Percentiles rank a stretch among this genome's conserved stretches.
Evolutionary conservation across 352 stramenopile genomes (phyloP).

Genomic region (Pythium sp.): DNA sequence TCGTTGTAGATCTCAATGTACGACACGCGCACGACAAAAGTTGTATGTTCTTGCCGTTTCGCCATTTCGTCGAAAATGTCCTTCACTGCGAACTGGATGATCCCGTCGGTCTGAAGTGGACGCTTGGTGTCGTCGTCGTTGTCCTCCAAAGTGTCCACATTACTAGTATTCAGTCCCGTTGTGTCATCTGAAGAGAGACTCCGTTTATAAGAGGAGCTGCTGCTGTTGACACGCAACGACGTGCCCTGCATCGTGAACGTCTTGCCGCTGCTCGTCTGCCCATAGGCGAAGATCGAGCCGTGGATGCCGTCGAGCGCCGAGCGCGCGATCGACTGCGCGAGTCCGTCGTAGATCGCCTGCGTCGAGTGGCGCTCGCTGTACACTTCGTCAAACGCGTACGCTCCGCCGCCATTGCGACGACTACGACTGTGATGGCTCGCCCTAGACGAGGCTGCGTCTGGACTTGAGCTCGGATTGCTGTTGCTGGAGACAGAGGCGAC

Average conservation of each 20-base stretch:
- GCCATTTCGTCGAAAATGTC: slow-evolving; percentile 11
- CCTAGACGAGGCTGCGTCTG: neutral
- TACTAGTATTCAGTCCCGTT: slow-evolving; percentile 3
- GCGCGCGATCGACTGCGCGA: slow-evolving; percentile 10
- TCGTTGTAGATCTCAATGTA: slow-evolving; percentile 94
- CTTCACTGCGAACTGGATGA: slow-evolving; percentile 6
- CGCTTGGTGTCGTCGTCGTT: neutral
- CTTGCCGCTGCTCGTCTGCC: slow-evolving; percentile 42
- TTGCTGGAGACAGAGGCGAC: neutral
- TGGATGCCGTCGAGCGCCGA: slow-evolving; percentile 20
- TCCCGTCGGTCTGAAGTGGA: slow-evolving; percentile 1
- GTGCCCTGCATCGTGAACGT: slow-evolving; percentile 50
- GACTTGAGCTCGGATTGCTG: neutral
- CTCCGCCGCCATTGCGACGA: neutral
- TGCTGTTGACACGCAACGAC: neutral
- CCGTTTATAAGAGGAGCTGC: neutral
- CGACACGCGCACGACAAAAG: slow-evolving; percentile 1
- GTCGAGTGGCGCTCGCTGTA: slow-evolving; percentile 46
- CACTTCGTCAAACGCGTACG: slow-evolving; percentile 57
- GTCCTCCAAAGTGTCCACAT: neutral
- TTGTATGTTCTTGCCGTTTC: neutral
- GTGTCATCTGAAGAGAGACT: neutral
- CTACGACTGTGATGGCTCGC: neutral
- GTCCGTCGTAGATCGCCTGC: slow-evolving; percentile 14
- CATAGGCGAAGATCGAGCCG: slow-evolving; percentile 45